Percentiles rank a stretch among this genome's conserved stretches.
phyloP scores from a whole-genome alignment of 2,329 filamentous ascomycete species.

The Botrytis sinoallii region DNA sequence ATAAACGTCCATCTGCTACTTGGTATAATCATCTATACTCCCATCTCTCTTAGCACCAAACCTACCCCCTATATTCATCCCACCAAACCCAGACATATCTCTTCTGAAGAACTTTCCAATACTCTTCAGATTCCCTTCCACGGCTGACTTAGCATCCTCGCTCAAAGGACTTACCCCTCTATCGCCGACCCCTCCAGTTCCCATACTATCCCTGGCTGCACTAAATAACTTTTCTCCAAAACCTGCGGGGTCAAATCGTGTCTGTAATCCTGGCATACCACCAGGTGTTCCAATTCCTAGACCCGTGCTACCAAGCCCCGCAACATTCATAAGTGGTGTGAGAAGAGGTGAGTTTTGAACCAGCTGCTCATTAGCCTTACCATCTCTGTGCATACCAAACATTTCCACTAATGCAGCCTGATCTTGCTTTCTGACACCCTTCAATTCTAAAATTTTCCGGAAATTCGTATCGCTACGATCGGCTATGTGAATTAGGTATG shows the following conservation, averaged over 20 bases:
- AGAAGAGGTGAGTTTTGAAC: conserved; percentile 68
- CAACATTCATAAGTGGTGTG: conserved; percentile 57
- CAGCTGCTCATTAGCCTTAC: conserved; percentile 65
- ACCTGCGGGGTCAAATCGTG: conserved; percentile 74
- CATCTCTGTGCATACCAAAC: conserved; percentile 76
- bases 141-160: conserved; percentile 60
- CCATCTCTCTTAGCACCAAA: conserved; percentile 33
- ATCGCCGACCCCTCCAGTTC: conserved; percentile 37
- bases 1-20: conserved; percentile 17
- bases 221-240: conserved; percentile 86
- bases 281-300: conserved; percentile 44
- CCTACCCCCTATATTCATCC: conserved; percentile 61
- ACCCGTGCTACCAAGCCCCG: conserved; percentile 45
- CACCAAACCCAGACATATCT: conserved; percentile 73
- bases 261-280: conserved; percentile 43
- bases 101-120: conserved; percentile 95
- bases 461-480: conserved; percentile 95
- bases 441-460: conserved; percentile 91
- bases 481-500: conserved; percentile 94
- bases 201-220: conserved; percentile 78
- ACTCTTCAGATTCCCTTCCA: conserved; percentile 93
- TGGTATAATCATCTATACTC: conserved; percentile 27
- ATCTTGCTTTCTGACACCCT: conserved; percentile 83
- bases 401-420: conserved; percentile 81
- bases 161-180: conserved; percentile 29